These are phyloP conservation scores for Geranium rotundifolium DNA, from an alignment of 345 rosid species.

Conservation along the genomic window DNA sequence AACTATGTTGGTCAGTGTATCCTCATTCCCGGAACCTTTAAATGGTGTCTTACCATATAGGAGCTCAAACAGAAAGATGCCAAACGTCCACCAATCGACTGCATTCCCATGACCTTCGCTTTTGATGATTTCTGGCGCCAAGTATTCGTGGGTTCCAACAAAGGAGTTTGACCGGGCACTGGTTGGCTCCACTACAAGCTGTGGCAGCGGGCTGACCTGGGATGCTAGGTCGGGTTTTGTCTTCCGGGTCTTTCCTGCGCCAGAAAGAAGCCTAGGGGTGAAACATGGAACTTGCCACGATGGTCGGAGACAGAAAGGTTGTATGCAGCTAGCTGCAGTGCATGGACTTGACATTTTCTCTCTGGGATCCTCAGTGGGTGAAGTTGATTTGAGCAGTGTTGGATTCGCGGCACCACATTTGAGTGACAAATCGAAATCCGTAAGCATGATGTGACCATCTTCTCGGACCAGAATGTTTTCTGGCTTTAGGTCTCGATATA, in stretches of 20 bases:
- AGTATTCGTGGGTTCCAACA: conserved; percentile 71
- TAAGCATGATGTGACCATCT: conserved; percentile 83
- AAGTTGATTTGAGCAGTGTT: conserved; percentile 31
- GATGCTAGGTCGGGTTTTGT: conserved; percentile 45
- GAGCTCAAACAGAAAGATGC: conserved; percentile 61
- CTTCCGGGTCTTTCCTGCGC: conserved; percentile 45
- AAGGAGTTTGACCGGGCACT: conserved; percentile 69
- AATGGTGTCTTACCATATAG: conserved; percentile 61
- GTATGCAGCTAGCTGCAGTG: conserved; percentile 61
- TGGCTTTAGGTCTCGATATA: conserved; percentile 70
- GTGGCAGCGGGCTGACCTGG: conserved; percentile 54
- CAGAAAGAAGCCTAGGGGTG: conserved; percentile 59
- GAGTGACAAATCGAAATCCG: conserved; percentile 73
- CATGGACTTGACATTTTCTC: conserved; percentile 55
- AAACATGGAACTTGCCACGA: conserved; percentile 74
- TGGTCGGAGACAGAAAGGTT: conserved; percentile 70
- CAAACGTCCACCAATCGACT: conserved; percentile 86
- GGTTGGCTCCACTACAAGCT: conserved; percentile 74
- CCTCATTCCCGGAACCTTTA: conserved; percentile 61
- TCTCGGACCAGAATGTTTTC: conserved; percentile 70
- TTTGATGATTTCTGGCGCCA: conserved; percentile 75
- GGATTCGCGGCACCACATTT: conserved; percentile 48
- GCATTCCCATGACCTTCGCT: conserved; percentile 75
- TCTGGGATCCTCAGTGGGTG: conserved; percentile 26
- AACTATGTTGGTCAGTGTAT: conserved; percentile 54